These are phyloP conservation scores for Psidium guajava DNA, from an alignment of 345 rosid species.

Conservation along the genomic window DNA sequence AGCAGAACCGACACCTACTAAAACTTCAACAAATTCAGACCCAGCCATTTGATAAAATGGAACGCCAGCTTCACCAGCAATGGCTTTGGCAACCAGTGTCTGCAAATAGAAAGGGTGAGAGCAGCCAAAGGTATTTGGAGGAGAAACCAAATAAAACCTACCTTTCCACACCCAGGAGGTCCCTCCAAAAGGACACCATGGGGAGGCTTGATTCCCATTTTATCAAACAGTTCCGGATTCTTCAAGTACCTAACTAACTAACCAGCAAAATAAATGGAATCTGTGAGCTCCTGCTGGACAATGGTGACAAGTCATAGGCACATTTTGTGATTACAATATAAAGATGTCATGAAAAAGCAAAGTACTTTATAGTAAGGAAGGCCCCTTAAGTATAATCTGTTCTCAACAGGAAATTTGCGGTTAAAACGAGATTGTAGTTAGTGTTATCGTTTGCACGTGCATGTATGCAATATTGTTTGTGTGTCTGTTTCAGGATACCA, in stretches of 20 bases:
- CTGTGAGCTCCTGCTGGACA: background rate
- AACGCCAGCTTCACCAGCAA: slow-evolving; percentile 97
- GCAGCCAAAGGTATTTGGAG: background rate
- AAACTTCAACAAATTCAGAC: slow-evolving; percentile 90
- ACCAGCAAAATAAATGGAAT: slow-evolving; percentile 2
- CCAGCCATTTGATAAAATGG: slow-evolving; percentile 99
- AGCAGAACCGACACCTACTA: slow-evolving; percentile 97
- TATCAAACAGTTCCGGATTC: slow-evolving; percentile 89
- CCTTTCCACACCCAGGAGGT: slow-evolving; percentile 98
- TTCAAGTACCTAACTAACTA: slow-evolving; percentile 90
- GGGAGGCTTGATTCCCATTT: slow-evolving; percentile 93
- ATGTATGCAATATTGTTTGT: background rate
- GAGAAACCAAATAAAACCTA: slow-evolving; percentile 10
- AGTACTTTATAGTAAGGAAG: background rate
- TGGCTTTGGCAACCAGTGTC: slow-evolving; percentile 95
- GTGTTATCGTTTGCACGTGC: background rate
- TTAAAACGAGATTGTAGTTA: background rate
- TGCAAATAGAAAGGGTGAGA: slow-evolving; percentile 10
- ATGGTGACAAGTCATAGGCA: background rate
- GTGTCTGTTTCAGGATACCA: background rate
- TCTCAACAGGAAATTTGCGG: background rate
- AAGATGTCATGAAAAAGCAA: background rate
- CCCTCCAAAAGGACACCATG: slow-evolving; percentile 97
- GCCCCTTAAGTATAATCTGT: background rate
- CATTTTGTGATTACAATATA: background rate